Evolutionary conservation across 495 filamentous ascomycete species (phyloP).

Genomic region (Penicillium soppii): DNA sequence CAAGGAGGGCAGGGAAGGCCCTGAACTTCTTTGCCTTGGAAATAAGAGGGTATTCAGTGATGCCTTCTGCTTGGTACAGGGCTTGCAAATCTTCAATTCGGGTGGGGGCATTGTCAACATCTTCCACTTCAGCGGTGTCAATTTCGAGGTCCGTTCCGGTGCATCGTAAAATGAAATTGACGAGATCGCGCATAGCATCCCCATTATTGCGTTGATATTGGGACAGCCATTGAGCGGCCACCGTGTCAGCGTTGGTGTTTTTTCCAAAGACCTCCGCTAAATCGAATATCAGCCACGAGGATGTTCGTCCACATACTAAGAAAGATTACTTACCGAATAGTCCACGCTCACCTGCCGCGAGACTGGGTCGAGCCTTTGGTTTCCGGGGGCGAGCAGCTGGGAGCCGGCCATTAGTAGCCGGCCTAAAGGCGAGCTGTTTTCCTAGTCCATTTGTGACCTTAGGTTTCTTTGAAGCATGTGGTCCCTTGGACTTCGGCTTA

Average conservation of each 20-base stretch:
- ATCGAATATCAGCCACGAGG: conserved; percentile 14
- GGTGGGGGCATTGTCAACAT: conserved; percentile 75
- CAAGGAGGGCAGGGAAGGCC: conserved; percentile 72
- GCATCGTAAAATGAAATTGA: conserved; percentile 84
- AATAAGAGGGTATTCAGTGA: conserved; percentile 90
- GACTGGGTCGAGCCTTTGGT: conserved; percentile 61
- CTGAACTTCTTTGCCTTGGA: conserved; percentile 69
- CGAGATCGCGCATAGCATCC: conserved; percentile 71
- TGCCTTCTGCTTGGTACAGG: conserved; percentile 72
- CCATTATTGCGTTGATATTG: conserved; percentile 67
- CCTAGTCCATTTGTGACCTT: conserved; percentile 62
- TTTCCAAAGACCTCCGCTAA: conserved; percentile 80
- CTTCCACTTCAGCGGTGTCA: conserved; percentile 73
- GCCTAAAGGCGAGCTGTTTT: conserved; percentile 50
- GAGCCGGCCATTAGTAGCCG: conserved; percentile 44
- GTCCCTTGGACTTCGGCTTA: conserved; percentile 24
- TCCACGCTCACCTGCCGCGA: conserved; percentile 62
- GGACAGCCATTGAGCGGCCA: conserved; percentile 77
- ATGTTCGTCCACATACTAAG: background rate
- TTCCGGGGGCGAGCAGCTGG: conserved; percentile 47
- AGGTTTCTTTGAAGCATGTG: conserved; percentile 45
- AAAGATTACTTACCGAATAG: conserved; percentile 65
- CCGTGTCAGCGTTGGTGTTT: conserved; percentile 64
- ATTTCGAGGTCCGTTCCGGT: conserved; percentile 77
- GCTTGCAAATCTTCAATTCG: conserved; percentile 75